These are phyloP conservation scores for Sporothrix pallida DNA, from an alignment of 2,329 filamentous ascomycete species.

Conservation along the genomic window DNA sequence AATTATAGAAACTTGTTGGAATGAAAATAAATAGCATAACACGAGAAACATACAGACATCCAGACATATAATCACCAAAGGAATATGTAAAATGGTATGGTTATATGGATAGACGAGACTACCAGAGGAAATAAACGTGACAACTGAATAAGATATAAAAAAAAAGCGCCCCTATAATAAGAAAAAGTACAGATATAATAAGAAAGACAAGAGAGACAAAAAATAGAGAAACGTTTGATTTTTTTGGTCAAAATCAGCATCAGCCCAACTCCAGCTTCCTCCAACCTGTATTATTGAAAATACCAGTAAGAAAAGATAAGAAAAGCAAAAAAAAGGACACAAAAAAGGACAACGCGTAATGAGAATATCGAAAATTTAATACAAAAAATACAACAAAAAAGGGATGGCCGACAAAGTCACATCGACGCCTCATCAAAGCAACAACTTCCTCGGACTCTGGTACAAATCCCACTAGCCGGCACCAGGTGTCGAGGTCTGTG, in stretches of 20 bases:
- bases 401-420: background rate
- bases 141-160: background rate
- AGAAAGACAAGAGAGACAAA: background rate
- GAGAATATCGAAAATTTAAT: conserved; percentile 26
- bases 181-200: conserved; percentile 23
- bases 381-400: conserved; percentile 1
- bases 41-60: background rate
- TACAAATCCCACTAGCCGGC: background rate
- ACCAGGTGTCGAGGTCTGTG: conserved; percentile 21
- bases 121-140: background rate
- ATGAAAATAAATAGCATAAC: no score
- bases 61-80: background rate
- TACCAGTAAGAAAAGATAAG: conserved; percentile 3
- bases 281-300: conserved; percentile 26
- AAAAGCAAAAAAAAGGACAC: background rate
- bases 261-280: conserved; percentile 30
- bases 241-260: conserved; percentile 21
- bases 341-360: background rate
- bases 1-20: no score
- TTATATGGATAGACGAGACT: background rate
- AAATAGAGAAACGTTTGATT: conserved; percentile 1
- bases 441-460: no score
- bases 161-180: conserved; percentile 10
- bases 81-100: background rate
- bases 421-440: background rate